Evolutionary conservation across 345 rosid species (phyloP), one percentile per base, ranked within the genome.

Genomic region (Camelina sativa): DNA sequence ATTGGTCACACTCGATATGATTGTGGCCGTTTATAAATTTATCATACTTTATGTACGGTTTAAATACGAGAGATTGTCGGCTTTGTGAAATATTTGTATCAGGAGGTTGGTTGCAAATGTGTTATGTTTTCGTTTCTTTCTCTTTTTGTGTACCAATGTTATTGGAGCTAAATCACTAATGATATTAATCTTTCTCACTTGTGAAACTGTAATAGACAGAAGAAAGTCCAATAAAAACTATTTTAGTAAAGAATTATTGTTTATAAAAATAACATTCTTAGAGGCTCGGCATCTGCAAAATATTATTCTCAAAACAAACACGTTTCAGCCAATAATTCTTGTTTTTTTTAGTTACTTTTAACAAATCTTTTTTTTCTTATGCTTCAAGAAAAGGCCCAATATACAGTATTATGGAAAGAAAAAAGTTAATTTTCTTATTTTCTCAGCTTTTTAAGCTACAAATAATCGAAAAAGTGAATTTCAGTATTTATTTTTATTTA

Each of bases 1-100:
- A 62, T 54, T 43, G 67, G 52, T 32, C 87, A 81, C 61, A 70
- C 84, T 12, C 57, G 54, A 40, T 80, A 85, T 51, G 85, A 85
- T 59, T 85, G 86, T 34, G 84, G 87, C 9, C 63, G 41, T 59
- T 76, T 77, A 58, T 77, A 41, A 57, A 41, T 25, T 23, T 28
- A 41, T 60, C 12, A 1, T 34, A 47, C 22, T 11, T 53, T 20
- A 17, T 4, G 48, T 2, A 48, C 32, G 34, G 30, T 50, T 11
- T 40, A 23, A 3, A 0, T 19, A 40, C 3, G 40, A 35, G 28
- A 50, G 13, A 3, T 13, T 8, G 47, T 40, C 34, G 40, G 32
- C 2, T 61, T 61, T 8, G 20, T 58, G 38, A 41, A 16, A 59
- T 35, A 4, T 10, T 60, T 61, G 32, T 61, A 60, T 19, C 16